Base-by-base conservation (phyloP, 106 monocot genomes). In the Dendrobium catenatum region DNA sequence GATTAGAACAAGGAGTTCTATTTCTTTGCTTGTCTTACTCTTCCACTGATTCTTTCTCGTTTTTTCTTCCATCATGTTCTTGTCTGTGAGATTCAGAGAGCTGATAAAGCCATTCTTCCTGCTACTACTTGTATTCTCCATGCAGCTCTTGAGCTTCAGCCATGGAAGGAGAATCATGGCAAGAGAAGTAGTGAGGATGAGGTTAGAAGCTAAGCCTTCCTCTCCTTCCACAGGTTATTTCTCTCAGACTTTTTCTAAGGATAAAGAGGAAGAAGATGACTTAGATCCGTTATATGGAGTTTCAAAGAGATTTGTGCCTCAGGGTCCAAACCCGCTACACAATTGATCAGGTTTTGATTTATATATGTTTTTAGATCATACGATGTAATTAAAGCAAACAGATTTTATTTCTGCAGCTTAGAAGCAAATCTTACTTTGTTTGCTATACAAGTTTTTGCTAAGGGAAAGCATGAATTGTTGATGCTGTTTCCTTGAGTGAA, bases 281-380 rank as follows among this genome's bases (percentile, higher is more conserved):
- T 49, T 33, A 37, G 80, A 70, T 37, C 61, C 61, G 7, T 47
- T 82, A 31, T 78, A 78, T 85, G 88, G 77, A 68, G 73, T 66
- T 5, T 85, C 85, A 7, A 88, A 88, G 41, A 88, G 85, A 80
- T 47, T 77, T 70, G 85, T 88, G 66, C 88, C 88, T 54, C 88
- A 88, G 61, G 85, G 88, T 44, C 85, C 88, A 75, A 88, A 88
- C 42, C 88, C 85, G 73, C 85, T 88, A 58, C 88, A 88, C 83
- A 88, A 88, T 68, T 88, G 83, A 88, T 82, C 74, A 74, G 74
- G 42, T 74, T 43, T 70, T 22, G 19, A 6, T 22, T 61, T 5
- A 48, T 37, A 20, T 37, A 15, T 70, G 26, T 16, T 70, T 70
- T 70, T 9, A 70, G 33, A 27, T 70, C 11, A 27, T 31, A 37